These are phyloP conservation scores for Malus domestica DNA, from an alignment of 306 rosid species.

Conservation along the genomic window DNA sequence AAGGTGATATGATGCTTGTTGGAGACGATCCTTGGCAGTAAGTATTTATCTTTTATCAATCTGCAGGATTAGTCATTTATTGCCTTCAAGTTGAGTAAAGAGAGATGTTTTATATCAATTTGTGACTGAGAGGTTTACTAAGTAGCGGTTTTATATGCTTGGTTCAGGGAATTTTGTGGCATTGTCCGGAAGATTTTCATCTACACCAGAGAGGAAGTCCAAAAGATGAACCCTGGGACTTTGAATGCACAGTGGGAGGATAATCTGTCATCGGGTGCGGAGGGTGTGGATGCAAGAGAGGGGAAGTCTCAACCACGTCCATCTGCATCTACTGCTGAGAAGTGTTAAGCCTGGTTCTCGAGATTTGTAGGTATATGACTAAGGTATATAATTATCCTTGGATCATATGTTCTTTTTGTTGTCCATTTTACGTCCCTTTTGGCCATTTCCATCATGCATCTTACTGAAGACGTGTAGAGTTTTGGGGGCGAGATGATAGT, in stretches of 20 bases:
- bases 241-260: slow-evolving; percentile 54
- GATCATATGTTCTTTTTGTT: neutral
- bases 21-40: slow-evolving; percentile 99
- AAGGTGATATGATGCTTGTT: slow-evolving; percentile 97
- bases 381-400: neutral
- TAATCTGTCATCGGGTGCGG: slow-evolving; percentile 29
- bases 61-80: neutral
- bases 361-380: slow-evolving; percentile 26
- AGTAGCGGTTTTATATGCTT: neutral
- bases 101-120: neutral
- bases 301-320: slow-evolving; percentile 32
- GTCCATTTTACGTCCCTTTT: neutral
- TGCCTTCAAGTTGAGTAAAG: neutral
- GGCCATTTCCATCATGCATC: neutral
- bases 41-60: slow-evolving; percentile 26
- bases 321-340: slow-evolving; percentile 27
- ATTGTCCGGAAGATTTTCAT: slow-evolving; percentile 88
- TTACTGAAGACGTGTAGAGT: neutral
- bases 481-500: neutral
- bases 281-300: slow-evolving; percentile 47
- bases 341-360: slow-evolving; percentile 20
- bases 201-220: slow-evolving; percentile 90
- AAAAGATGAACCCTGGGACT: slow-evolving; percentile 81
- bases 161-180: slow-evolving; percentile 75
- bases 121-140: neutral